phyloP scores from a whole-genome alignment of 208 protist genomes.

The Balamuthia mandrillaris region DNA sequence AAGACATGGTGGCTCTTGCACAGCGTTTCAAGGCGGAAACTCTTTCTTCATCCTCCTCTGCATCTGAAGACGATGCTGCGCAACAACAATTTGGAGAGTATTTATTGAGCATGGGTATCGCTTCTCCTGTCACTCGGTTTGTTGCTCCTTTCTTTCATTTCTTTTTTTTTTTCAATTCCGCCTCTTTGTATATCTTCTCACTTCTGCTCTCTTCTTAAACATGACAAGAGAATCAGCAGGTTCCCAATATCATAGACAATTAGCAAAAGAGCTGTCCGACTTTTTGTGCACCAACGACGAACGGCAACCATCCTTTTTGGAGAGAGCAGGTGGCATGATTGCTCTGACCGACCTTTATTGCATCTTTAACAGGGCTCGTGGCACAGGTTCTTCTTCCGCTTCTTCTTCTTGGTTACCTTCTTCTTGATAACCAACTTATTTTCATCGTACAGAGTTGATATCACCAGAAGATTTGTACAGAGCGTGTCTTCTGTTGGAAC shows the following conservation, averaged over 20 bases:
- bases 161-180: background rate
- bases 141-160: background rate
- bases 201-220: no score
- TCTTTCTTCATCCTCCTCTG: no score
- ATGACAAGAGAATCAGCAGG: slow-evolving; percentile 54
- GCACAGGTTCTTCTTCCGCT: slow-evolving; percentile 30
- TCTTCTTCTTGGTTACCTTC: background rate
- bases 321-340: slow-evolving; percentile 43
- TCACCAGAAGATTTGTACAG: slow-evolving; percentile 56
- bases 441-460: slow-evolving; percentile 45
- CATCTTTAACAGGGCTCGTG: slow-evolving; percentile 57
- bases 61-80: background rate
- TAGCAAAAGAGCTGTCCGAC: slow-evolving; percentile 54
- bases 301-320: slow-evolving; percentile 4
- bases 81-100: slow-evolving; percentile 11
- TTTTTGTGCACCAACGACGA: slow-evolving; percentile 41
- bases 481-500: slow-evolving; percentile 50
- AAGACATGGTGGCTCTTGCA: slow-evolving; percentile 49
- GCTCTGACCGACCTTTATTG: slow-evolving; percentile 56
- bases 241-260: slow-evolving; percentile 44
- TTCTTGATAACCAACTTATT: background rate
- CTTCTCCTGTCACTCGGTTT: slow-evolving; percentile 60
- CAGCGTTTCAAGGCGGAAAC: background rate
- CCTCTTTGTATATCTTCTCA: background rate
- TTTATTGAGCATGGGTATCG: slow-evolving; percentile 50